Percentiles rank a stretch among this genome's conserved stretches.
Evolutionary conservation across 352 stramenopile species (phyloP).

Genomic region (Hyaloperonospora brassicae): DNA sequence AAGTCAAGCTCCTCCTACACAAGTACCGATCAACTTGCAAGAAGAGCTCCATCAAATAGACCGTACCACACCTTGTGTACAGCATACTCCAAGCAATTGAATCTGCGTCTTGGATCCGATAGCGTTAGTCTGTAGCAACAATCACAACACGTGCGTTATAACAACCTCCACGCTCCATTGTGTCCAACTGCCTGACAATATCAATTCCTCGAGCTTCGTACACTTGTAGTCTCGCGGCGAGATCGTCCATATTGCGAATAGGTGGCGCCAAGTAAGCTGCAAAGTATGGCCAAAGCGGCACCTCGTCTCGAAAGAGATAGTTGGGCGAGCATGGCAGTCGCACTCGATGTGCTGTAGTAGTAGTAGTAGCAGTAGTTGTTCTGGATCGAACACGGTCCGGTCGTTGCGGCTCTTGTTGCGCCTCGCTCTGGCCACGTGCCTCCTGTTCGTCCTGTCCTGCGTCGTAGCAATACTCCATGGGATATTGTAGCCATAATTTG

Average conservation of each 20-base stretch:
- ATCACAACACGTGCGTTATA: slow-evolving; percentile 1
- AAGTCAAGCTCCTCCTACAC: not conserved
- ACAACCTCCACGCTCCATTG: not conserved
- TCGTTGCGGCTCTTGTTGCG: too few species aligned
- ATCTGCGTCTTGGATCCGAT: slow-evolving; percentile 16
- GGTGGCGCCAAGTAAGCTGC: slow-evolving; percentile 37
- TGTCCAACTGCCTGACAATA: not conserved
- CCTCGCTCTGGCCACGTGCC: not conserved
- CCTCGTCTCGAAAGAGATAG: slow-evolving; percentile 22
- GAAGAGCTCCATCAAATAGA: not conserved
- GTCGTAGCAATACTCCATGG: slow-evolving; percentile 23
- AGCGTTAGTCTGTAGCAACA: slow-evolving; percentile 24
- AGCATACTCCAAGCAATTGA: slow-evolving; percentile 36
- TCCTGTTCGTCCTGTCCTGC: slow-evolving; percentile 1
- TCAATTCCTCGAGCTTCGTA: slow-evolving; percentile 16
- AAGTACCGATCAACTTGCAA: not conserved
- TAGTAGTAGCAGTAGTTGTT: too few species aligned
- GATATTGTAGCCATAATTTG: slow-evolving; percentile 32
- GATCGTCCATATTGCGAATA: slow-evolving; percentile 30
- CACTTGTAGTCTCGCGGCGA: slow-evolving; percentile 34
- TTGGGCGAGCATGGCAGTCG: slow-evolving; percentile 41
- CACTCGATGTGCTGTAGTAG: slow-evolving; percentile 9
- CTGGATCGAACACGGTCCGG: too few species aligned
- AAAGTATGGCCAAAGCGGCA: slow-evolving; percentile 72
- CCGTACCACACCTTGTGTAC: slow-evolving; percentile 25